phyloP scores from a whole-genome alignment of 176 grass and related monocot genomes.

The Oryza glaberrima region DNA sequence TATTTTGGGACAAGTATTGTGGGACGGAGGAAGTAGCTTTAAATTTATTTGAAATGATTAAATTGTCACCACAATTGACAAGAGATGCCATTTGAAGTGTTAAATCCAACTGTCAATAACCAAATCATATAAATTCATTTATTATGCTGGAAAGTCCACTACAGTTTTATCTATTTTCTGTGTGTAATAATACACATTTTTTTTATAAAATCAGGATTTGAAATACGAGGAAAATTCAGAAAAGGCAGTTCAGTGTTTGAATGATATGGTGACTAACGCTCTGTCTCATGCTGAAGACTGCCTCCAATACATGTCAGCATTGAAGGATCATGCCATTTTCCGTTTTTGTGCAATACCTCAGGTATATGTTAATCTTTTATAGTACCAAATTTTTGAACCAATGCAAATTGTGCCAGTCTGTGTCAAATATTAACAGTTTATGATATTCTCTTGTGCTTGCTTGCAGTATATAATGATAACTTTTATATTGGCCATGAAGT shows the following conservation, averaged over 20 bases:
- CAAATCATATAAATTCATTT: slow-evolving; percentile 16
- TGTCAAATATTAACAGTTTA: not conserved
- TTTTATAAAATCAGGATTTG: slow-evolving; percentile 70
- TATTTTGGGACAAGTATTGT: too few species aligned
- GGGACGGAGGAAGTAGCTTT: not conserved
- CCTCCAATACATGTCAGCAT: slow-evolving; percentile 77
- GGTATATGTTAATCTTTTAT: slow-evolving; percentile 45
- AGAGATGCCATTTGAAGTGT: not conserved
- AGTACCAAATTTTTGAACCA: not conserved
- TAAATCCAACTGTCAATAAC: not conserved
- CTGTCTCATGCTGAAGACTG: slow-evolving; percentile 80
- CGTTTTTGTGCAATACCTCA: slow-evolving; percentile 93
- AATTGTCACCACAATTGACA: not conserved
- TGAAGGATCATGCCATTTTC: slow-evolving; percentile 84
- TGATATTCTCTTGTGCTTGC: not conserved
- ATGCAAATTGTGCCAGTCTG: not conserved
- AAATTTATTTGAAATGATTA: not conserved
- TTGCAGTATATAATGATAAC: not conserved
- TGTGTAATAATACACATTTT: not conserved
- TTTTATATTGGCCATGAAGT: not conserved
- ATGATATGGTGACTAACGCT: slow-evolving; percentile 95
- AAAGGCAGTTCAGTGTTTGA: slow-evolving; percentile 90
- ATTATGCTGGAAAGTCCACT: not conserved
- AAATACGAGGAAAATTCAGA: slow-evolving; percentile 80
- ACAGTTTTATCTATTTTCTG: not conserved